Percentiles rank a stretch among this genome's conserved stretches.
Conservation (phyloP, 176 grass and related monocot species). For the Oryza longistaminata region DNA sequence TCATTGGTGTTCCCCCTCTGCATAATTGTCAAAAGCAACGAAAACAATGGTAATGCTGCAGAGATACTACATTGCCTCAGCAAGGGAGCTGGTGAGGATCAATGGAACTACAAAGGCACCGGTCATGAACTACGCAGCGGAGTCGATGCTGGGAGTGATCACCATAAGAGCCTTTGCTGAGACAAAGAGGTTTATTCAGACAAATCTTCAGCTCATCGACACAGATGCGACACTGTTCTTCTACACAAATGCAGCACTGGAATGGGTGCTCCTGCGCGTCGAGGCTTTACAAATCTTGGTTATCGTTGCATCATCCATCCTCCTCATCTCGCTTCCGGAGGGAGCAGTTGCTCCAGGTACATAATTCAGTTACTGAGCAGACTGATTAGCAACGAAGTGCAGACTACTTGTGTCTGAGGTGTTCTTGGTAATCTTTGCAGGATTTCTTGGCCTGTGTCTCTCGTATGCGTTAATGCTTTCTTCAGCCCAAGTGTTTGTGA, state of each 20-base stretch:
- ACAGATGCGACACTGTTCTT: conserved; percentile 74
- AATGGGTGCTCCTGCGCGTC: conserved; percentile 79
- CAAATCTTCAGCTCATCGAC: conserved; percentile 71
- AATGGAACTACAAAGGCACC: conserved; percentile 88
- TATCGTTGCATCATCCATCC: conserved; percentile 61
- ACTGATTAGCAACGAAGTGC: neutral
- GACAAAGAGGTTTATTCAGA: conserved; percentile 68
- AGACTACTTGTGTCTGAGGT: neutral
- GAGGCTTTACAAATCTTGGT: conserved; percentile 78
- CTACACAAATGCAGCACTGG: conserved; percentile 76
- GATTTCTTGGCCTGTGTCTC: conserved; percentile 83
- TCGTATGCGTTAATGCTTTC: conserved; percentile 83
- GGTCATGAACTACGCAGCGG: conserved; percentile 70
- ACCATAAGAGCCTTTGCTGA: conserved; percentile 78
- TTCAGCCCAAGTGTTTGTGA: conserved; percentile 74
- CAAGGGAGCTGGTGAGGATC: conserved; percentile 88
- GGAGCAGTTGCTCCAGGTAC: conserved; percentile 65
- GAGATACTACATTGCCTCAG: conserved; percentile 88
- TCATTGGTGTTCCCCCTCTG: neutral
- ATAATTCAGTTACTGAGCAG: neutral
- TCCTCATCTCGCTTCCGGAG: conserved; percentile 55
- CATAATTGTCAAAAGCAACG: neutral
- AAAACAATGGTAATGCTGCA: conserved; percentile 28
- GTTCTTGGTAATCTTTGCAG: conserved; percentile 32
- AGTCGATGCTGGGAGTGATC: conserved; percentile 81